phyloP scores from a whole-genome alignment of 2,329 filamentous ascomycete genomes.

The Trichoderma lentiforme region DNA sequence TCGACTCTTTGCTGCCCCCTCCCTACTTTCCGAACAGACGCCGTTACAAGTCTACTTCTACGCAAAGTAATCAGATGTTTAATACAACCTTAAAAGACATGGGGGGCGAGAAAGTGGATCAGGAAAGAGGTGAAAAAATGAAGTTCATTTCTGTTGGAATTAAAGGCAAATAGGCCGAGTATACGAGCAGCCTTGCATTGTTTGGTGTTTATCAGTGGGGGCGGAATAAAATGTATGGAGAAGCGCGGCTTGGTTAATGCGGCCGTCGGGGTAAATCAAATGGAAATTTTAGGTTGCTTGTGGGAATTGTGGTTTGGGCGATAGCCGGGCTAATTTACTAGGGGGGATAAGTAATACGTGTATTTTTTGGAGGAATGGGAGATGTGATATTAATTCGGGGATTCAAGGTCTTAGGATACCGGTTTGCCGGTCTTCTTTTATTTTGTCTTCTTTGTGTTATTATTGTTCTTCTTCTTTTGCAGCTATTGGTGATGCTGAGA shows the following conservation, averaged over 20 bases:
- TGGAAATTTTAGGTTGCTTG: neutral
- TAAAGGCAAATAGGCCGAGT: neutral
- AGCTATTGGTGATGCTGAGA: neutral
- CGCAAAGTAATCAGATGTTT: too few relatives aligned
- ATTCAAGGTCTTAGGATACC: neutral
- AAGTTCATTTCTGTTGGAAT: neutral
- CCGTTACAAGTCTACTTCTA: too few relatives aligned
- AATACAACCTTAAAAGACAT: too few relatives aligned
- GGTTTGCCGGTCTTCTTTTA: neutral
- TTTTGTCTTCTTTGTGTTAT: neutral
- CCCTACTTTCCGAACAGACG: too few relatives aligned
- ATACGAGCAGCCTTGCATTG: neutral
- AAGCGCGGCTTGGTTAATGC: neutral
- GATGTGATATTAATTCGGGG: neutral
- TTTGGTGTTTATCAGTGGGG: neutral
- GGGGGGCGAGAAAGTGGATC: neutral
- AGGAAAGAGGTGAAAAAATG: neutral
- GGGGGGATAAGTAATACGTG: neutral
- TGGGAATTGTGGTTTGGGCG: neutral
- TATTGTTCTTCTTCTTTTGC: neutral
- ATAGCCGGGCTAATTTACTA: neutral
- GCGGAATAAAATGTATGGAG: neutral
- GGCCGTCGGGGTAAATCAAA: conserved; percentile 11
- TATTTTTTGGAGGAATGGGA: neutral
- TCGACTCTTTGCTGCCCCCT: too few relatives aligned